Base-by-base conservation (phyloP, 768 basidiomycete genomes). In the Trametes sanguinea region DNA sequence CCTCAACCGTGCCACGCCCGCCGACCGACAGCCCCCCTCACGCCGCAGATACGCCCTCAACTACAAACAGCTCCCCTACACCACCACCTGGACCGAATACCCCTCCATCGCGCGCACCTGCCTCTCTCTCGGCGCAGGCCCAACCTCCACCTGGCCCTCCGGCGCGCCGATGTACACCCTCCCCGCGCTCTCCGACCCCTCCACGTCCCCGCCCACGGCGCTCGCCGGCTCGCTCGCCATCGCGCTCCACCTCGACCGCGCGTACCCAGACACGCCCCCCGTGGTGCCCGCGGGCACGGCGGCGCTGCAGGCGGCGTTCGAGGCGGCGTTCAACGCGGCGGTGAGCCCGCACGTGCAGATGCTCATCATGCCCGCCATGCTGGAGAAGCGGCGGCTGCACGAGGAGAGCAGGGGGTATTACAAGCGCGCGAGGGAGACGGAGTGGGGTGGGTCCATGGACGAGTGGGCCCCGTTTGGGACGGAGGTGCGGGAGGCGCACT, bases 1-100 rank as follows among this genome's bases (percentile, higher is more conserved):
- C 32, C 14, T 11, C 35, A 27, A 6, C 51, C 9, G 22, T 39
- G 22, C n/a, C 47, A 30, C 29, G 29, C 47, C 10, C 11, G 30
- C 47, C 30, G 6, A 37, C 51, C 35, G 32, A 13, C 10, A 22
- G 7, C 51, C 7, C 37, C 3, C 51, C 3, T 2, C 3, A 4
- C 33, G 8, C 10, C 35, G 10, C 46, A 69, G 68, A 16, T 65
- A 60, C 54, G 75, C 75, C 6, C 65, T 79, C 46, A 78, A 79
- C 61, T 73, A 74, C 68, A 81, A 82, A 61, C 68, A 68, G n/a
- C 44, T 79, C 11, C 67, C 77, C 1, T 80, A 80, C 71, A 77
- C 72, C 61, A 84, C 83, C 4, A 75, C 78, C 47, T 82, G 80
- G 79, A 67, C 85, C 60, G 83, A 85, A 58, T 81, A 76, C 62